Evolutionary conservation across 306 rosid species (phyloP).

Genomic region (Fagus sylvatica): DNA sequence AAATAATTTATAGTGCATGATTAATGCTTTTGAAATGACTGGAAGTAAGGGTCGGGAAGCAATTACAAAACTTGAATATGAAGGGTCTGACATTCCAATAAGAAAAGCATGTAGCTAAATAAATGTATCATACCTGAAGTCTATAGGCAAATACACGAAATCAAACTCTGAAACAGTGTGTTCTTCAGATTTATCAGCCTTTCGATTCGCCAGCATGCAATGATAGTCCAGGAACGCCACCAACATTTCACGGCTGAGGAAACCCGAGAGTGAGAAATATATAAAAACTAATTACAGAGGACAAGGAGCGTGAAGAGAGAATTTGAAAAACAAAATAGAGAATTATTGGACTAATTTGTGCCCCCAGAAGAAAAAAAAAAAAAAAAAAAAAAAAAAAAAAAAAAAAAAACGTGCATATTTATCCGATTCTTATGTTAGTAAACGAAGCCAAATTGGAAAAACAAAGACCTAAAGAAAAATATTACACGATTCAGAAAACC

Average conservation of each 20-base stretch:
- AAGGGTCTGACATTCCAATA: no score
- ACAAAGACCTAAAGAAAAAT: not conserved
- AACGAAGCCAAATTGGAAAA: not conserved
- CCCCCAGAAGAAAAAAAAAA: no score
- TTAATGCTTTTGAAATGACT: no score
- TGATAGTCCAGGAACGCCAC: constrained; percentile 42
- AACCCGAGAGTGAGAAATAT: not conserved
- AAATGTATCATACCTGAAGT: constrained; percentile 38
- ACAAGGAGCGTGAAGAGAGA: not conserved
- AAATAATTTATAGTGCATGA: no score
- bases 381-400: no score
- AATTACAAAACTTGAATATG: no score
- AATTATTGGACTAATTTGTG: not conserved
- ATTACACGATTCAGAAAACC: not conserved
- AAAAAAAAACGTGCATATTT: no score
- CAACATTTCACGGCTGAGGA: constrained; percentile 40
- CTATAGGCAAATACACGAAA: constrained; percentile 62
- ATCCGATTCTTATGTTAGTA: no score
- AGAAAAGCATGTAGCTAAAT: not conserved
- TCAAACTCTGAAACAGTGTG: constrained; percentile 35
- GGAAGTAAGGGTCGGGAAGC: no score
- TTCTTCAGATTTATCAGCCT: not conserved
- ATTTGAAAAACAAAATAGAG: no score
- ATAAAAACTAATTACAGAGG: not conserved
- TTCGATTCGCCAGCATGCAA: constrained; percentile 37